A percentile compares a stretch with the other conserved stretches of the same genome.
phyloP scores from a whole-genome alignment of 2,329 filamentous ascomycete species.

The Ustulina deusta region DNA sequence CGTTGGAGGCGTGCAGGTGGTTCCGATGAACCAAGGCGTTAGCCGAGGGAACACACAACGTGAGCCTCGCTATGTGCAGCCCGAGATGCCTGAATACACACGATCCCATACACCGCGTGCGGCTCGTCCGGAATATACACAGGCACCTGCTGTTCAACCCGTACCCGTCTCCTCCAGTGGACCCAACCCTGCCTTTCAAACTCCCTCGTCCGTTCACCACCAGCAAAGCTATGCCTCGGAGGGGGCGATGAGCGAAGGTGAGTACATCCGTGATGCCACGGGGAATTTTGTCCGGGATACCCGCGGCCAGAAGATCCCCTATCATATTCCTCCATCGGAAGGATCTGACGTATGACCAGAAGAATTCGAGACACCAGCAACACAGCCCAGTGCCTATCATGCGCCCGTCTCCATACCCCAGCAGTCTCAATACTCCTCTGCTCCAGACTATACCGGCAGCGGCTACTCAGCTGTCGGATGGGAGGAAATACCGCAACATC shows the following conservation, averaged over 20 bases:
- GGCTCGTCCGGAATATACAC: slow-evolving; percentile 55
- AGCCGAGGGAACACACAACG: slow-evolving; percentile 64
- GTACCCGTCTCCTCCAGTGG: slow-evolving; percentile 56
- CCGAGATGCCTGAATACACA: slow-evolving; percentile 50
- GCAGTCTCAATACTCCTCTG: slow-evolving; percentile 53
- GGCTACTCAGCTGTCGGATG: slow-evolving; percentile 77
- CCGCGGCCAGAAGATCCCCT: slow-evolving; percentile 69
- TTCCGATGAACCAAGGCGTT: slow-evolving; percentile 85
- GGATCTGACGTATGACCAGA: slow-evolving; percentile 66
- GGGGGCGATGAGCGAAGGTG: slow-evolving; percentile 74
- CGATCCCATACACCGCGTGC: slow-evolving; percentile 46
- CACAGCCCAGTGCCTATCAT: slow-evolving; percentile 52
- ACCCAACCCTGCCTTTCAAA: slow-evolving; percentile 56
- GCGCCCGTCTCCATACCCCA: slow-evolving; percentile 48
- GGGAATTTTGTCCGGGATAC: slow-evolving; percentile 72
- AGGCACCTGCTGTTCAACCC: slow-evolving; percentile 59
- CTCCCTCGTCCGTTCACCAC: slow-evolving; percentile 56
- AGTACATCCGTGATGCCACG: slow-evolving; percentile 74
- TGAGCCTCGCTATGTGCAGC: slow-evolving; percentile 53
- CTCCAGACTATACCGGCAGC: slow-evolving; percentile 73
- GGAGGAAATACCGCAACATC: slow-evolving; percentile 80
- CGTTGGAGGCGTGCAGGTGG: slow-evolving; percentile 93
- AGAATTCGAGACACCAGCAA: slow-evolving; percentile 68
- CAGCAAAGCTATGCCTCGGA: slow-evolving; percentile 69
- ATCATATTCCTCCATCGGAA: slow-evolving; percentile 60